A percentile compares a stretch with the other conserved stretches of the same genome.
Conservation (phyloP, 768 basidiomycete species). For the Coprinopsis marcescibilis region DNA sequence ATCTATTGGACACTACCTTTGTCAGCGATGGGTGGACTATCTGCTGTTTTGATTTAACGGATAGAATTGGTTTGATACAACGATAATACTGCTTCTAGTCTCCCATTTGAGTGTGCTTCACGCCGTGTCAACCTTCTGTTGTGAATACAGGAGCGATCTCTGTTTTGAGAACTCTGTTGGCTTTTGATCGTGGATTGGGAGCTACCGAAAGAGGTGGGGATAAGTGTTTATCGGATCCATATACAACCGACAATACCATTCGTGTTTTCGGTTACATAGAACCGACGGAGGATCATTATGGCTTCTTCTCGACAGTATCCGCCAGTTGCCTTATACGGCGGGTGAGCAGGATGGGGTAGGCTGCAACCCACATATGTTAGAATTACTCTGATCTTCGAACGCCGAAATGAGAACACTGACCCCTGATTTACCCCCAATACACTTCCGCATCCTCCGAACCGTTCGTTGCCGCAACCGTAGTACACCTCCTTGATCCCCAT, state of each 20-base stretch:
- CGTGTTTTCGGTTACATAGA: constrained; percentile 89
- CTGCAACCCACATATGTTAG: constrained; percentile 30
- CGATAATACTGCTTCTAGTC: neutral
- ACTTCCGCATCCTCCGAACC: constrained; percentile 95
- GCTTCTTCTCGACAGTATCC: constrained; percentile 80
- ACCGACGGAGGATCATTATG: constrained; percentile 79
- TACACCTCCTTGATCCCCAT: constrained; percentile 85
- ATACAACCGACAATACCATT: constrained; percentile 52
- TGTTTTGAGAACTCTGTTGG: constrained; percentile 79
- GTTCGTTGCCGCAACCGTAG: constrained; percentile 92
- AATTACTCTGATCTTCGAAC: neutral
- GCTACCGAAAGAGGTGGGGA: constrained; percentile 41
- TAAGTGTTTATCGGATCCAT: constrained; percentile 4
- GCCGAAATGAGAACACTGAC: constrained; percentile 34
- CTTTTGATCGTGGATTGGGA: constrained; percentile 84
- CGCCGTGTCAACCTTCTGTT: too few relatives aligned
- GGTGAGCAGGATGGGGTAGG: constrained; percentile 65
- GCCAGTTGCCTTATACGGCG: constrained; percentile 66
- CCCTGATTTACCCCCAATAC: constrained; percentile 80
- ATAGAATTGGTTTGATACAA: neutral
- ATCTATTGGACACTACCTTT: too few relatives aligned
- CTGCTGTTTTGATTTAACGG: too few relatives aligned
- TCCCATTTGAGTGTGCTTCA: too few relatives aligned
- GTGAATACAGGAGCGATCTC: constrained; percentile 45
- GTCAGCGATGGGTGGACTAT: too few relatives aligned